These are phyloP conservation scores for Fusarium pininemorale DNA, from an alignment of 2,329 filamentous ascomycete species.

Conservation along the genomic window DNA sequence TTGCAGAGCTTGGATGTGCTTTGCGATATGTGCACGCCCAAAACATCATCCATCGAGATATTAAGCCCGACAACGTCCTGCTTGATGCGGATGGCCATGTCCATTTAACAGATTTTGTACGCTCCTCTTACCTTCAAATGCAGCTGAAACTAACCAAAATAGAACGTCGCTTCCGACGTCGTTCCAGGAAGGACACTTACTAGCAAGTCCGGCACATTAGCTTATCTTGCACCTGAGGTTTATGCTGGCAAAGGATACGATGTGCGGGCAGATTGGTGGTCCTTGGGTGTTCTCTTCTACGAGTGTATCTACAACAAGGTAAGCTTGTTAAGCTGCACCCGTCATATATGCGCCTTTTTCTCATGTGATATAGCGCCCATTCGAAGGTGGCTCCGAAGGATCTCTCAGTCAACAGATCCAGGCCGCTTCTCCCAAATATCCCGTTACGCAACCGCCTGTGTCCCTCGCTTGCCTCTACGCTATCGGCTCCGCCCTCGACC, in stretches of 20 bases:
- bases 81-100: conserved; percentile 92
- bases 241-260: conserved; percentile 91
- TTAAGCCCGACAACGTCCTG: conserved; percentile 92
- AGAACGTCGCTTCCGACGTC: conserved; percentile 98
- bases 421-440: conserved; percentile 84
- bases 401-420: conserved; percentile 82
- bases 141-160: conserved; percentile 7
- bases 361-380: conserved; percentile 73
- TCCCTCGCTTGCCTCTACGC: conserved; percentile 88
- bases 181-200: conserved; percentile 83
- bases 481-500: conserved; percentile 83
- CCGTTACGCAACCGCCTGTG: conserved; percentile 91
- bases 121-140: conserved; percentile 45
- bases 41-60: conserved; percentile 88
- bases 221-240: conserved; percentile 95
- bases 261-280: conserved; percentile 97
- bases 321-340: conserved; percentile 39
- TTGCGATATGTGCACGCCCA: conserved; percentile 86
- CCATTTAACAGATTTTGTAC: conserved; percentile 95
- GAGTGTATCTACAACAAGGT: conserved; percentile 99
- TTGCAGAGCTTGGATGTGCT: conserved; percentile 91
- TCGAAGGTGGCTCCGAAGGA: conserved; percentile 88
- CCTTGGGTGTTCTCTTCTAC: conserved; percentile 95
- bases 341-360: background rate
- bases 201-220: conserved; percentile 95